Conservation (phyloP, 2,329 filamentous ascomycete genomes). For the Lasiodiplodia hormozganensis region DNA sequence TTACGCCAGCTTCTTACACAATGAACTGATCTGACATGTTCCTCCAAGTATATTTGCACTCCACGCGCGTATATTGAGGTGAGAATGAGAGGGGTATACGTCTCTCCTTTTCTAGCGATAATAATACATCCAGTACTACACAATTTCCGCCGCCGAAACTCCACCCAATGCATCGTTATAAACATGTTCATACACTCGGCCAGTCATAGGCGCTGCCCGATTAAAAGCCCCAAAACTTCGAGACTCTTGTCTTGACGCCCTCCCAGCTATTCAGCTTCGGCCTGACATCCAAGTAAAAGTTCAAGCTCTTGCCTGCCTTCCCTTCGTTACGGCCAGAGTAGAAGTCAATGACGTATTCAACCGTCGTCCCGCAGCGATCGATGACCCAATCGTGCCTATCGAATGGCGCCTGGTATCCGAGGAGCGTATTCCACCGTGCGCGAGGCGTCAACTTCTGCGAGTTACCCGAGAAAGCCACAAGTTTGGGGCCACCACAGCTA, state of each 20-base stretch:
- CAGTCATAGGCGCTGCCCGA: background rate
- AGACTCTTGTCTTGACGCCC: constrained; percentile 64
- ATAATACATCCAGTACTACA: constrained; percentile 12
- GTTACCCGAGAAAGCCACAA: constrained; percentile 82
- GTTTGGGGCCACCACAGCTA: constrained; percentile 76
- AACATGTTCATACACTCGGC: background rate
- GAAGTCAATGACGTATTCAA: constrained; percentile 99
- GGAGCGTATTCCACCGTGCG: constrained; percentile 78
- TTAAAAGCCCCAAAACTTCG: constrained; percentile 55
- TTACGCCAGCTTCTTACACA: background rate
- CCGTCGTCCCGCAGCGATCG: constrained; percentile 81
- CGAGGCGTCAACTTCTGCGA: constrained; percentile 73
- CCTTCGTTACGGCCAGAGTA: constrained; percentile 74
- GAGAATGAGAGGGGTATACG: constrained; percentile 15
- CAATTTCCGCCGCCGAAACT: background rate
- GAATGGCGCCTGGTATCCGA: constrained; percentile 92
- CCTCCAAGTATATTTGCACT: background rate
- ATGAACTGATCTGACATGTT: background rate
- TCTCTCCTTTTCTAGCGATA: background rate
- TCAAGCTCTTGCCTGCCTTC: constrained; percentile 56
- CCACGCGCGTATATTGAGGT: background rate
- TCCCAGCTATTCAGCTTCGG: constrained; percentile 70
- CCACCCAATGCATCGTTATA: constrained; percentile 25
- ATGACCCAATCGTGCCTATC: constrained; percentile 98
- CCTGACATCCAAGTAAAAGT: constrained; percentile 70